A percentile compares a stretch with the other conserved stretches of the same genome.
phyloP scores from a whole-genome alignment of 345 rosid species.

The Bruguiera sexangula region DNA sequence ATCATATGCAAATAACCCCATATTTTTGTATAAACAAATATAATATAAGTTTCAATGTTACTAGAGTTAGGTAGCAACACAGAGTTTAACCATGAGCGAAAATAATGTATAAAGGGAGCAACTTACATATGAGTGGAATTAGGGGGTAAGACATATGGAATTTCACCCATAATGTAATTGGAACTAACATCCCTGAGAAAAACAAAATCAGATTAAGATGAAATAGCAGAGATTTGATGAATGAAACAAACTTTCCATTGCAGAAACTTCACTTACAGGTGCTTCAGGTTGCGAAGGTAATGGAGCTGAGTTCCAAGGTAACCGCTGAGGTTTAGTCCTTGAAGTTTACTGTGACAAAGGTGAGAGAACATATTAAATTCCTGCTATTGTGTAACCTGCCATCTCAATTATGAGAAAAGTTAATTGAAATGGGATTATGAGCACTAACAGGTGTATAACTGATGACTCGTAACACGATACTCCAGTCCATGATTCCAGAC shows the following conservation, averaged over 20 bases:
- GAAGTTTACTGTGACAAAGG: conserved; percentile 45
- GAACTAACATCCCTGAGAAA: conserved; percentile 70
- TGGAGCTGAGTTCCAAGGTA: conserved; percentile 65
- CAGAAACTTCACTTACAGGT: conserved; percentile 49
- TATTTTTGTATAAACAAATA: neutral
- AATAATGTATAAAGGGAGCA: conserved; percentile 8
- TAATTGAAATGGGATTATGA: neutral
- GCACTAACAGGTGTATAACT: conserved; percentile 54
- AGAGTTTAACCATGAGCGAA: neutral
- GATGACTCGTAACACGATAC: conserved; percentile 74
- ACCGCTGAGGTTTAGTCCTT: conserved; percentile 61
- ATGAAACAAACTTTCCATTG: neutral
- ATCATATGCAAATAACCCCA: neutral
- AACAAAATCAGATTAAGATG: conserved; percentile 15
- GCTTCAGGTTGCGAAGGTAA: conserved; percentile 60
- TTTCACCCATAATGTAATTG: conserved; percentile 63
- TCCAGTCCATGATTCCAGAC: conserved; percentile 79
- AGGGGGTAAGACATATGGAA: conserved; percentile 71
- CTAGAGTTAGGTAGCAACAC: neutral
- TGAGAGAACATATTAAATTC: conserved; percentile 7
- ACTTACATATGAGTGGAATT: conserved; percentile 77
- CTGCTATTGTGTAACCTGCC: neutral
- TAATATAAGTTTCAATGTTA: neutral
- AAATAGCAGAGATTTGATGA: conserved; percentile 2
- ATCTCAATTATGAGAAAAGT: neutral